Conservation (phyloP, 352 stramenopile genomes). For the Thalassiosira livingstoniorum region DNA sequence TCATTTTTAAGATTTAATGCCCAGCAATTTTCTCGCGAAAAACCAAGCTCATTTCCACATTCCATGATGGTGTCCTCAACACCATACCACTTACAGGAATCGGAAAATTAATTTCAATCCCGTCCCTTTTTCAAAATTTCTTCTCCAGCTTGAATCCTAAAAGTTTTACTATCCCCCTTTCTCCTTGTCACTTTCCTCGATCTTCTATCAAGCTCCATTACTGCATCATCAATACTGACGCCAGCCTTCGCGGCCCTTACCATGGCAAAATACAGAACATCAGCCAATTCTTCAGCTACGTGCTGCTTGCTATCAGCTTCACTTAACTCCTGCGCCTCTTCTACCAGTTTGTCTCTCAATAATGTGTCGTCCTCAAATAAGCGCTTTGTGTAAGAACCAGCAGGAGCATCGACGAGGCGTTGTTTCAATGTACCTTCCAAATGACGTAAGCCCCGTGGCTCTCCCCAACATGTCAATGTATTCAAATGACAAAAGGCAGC, state of each 20-base stretch:
- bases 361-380: constrained; percentile 93
- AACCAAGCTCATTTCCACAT: too few relatives aligned
- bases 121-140: constrained; percentile 75
- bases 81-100: too few relatives aligned
- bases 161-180: constrained; percentile 83
- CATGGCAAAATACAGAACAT: constrained; percentile 97
- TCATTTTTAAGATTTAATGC: too few relatives aligned
- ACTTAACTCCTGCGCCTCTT: constrained; percentile 91
- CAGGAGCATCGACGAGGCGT: constrained; percentile 89
- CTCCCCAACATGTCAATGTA: constrained; percentile 94
- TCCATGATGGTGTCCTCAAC: too few relatives aligned
- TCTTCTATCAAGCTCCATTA: constrained; percentile 91
- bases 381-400: constrained; percentile 96
- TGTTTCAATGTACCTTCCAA: constrained; percentile 91
- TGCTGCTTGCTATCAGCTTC: constrained; percentile 84
- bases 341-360: constrained; percentile 95
- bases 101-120: too few relatives aligned
- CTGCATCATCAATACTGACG: constrained; percentile 92
- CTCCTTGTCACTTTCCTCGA: constrained; percentile 91
- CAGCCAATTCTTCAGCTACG: constrained; percentile 93
- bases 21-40: too few relatives aligned
- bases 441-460: constrained; percentile 88
- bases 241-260: constrained; percentile 91
- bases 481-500: constrained; percentile 89
- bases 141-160: constrained; percentile 82